These are phyloP conservation scores for Sherardia arvensis DNA, from an alignment of 257 asterid species.

Conservation along the genomic window DNA sequence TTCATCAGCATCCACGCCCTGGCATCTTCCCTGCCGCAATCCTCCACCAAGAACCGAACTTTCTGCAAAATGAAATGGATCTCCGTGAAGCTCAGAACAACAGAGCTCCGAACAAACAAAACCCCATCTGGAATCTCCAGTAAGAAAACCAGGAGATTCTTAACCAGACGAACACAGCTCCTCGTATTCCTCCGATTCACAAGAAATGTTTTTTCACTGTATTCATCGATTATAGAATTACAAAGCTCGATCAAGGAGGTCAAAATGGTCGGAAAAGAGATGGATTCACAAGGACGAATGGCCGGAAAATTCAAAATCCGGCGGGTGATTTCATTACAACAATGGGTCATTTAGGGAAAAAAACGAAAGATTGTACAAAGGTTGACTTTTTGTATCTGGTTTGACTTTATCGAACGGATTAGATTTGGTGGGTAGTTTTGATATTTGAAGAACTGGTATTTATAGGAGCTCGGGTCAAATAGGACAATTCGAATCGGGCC, in stretches of 20 bases:
- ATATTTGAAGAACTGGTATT: neutral
- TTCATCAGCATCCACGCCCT: constrained; percentile 48
- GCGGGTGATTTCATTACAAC: constrained; percentile 43
- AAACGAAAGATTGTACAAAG: neutral
- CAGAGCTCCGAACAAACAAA: constrained; percentile 15
- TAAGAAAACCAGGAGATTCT: constrained; percentile 46
- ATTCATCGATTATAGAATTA: constrained; percentile 25
- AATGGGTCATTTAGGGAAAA: constrained; percentile 38
- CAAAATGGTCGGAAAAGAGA: constrained; percentile 34
- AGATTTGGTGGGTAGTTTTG: neutral
- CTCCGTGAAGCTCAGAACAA: constrained; percentile 45
- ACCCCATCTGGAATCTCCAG: constrained; percentile 28
- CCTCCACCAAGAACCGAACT: constrained; percentile 51
- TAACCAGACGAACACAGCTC: constrained; percentile 38
- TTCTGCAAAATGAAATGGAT: constrained; percentile 75
- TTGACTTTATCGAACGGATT: neutral
- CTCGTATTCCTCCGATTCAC: constrained; percentile 46
- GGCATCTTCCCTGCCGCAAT: constrained; percentile 52
- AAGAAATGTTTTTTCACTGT: constrained; percentile 38
- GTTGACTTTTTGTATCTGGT: constrained; percentile 1
- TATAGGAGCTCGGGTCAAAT: constrained; percentile 10
- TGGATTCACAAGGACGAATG: constrained; percentile 57
- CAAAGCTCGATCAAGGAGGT: constrained; percentile 39
- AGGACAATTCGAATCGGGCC: neutral
- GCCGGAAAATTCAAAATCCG: constrained; percentile 86